phyloP scores from a whole-genome alignment of 2,329 filamentous ascomycete genomes.

The Diaporthe citrichinensis region DNA sequence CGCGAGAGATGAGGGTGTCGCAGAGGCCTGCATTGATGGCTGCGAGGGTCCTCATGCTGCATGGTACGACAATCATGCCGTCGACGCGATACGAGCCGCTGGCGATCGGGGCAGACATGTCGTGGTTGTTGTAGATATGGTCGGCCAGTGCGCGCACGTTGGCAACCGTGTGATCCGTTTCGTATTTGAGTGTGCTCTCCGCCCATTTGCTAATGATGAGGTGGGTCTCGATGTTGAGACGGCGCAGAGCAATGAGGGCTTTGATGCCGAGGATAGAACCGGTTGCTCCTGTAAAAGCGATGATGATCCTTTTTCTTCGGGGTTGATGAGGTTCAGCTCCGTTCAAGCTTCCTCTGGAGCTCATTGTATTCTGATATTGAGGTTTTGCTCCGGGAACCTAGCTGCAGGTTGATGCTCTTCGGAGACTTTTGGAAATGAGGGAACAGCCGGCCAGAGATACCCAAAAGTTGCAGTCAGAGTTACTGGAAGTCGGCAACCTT shows the following conservation, averaged over 20 bases:
- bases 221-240: not conserved
- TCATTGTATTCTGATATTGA: too few species aligned
- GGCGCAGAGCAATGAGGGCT: not conserved
- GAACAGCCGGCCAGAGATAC: not conserved
- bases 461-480: not conserved
- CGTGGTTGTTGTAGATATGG: not conserved
- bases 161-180: not conserved
- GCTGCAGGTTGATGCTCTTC: not conserved
- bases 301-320: too few species aligned
- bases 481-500: not conserved
- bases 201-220: not conserved
- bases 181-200: not conserved
- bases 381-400: too few species aligned
- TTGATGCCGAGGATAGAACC: not conserved
- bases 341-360: too few species aligned
- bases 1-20: not conserved
- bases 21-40: not conserved
- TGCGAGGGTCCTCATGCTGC: not conserved
- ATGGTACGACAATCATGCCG: not conserved
- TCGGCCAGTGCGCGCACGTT: not conserved
- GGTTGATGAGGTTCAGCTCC: too few species aligned
- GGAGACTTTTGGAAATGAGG: not conserved
- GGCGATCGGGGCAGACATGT: not conserved
- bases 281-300: not conserved
- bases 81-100: not conserved